Percentiles rank a stretch among this genome's conserved stretches.
These are phyloP conservation scores for Stachybotrys chlorohalonatus DNA, from an alignment of 2,329 filamentous ascomycete genomes.

Conservation along the genomic window DNA sequence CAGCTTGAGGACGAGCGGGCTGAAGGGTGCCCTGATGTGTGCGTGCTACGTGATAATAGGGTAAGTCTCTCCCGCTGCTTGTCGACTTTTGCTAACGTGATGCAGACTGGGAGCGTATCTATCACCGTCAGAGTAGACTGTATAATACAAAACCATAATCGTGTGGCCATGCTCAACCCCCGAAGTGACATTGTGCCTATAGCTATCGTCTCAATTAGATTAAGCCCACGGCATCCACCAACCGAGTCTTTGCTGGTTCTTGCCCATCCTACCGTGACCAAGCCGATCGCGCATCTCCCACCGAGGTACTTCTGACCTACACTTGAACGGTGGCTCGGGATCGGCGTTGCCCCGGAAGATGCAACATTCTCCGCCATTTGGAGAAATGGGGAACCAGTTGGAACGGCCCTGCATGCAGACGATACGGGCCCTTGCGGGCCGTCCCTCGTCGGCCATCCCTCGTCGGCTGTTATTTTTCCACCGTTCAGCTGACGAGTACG, in stretches of 20 bases:
- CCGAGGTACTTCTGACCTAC: too few species aligned
- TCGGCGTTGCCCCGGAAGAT: background rate
- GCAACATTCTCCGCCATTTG: background rate
- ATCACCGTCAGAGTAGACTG: background rate
- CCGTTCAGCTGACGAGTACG: background rate
- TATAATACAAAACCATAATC: background rate
- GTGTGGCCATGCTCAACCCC: too few species aligned
- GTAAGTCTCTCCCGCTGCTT: slow-evolving; percentile 8
- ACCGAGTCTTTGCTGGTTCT: too few species aligned
- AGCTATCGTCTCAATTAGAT: too few species aligned
- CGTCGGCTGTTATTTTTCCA: background rate
- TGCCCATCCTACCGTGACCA: too few species aligned
- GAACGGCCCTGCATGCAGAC: too few species aligned
- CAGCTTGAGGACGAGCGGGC: slow-evolving; percentile 41
- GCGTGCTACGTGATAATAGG: slow-evolving; percentile 45
- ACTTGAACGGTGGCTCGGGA: background rate
- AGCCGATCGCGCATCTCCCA: too few species aligned
- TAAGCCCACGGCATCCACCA: too few species aligned
- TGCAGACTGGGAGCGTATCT: slow-evolving; percentile 4
- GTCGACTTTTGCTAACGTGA: background rate
- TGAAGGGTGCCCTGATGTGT: slow-evolving; percentile 48
- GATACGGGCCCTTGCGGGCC: too few species aligned
- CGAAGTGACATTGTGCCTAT: too few species aligned
- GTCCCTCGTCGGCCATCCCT: too few species aligned
- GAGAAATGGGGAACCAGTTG: background rate